A percentile compares a stretch with the other conserved stretches of the same genome.
Conservation (phyloP, 2,329 filamentous ascomycete species). For the Trichoderma cornu-damae region DNA sequence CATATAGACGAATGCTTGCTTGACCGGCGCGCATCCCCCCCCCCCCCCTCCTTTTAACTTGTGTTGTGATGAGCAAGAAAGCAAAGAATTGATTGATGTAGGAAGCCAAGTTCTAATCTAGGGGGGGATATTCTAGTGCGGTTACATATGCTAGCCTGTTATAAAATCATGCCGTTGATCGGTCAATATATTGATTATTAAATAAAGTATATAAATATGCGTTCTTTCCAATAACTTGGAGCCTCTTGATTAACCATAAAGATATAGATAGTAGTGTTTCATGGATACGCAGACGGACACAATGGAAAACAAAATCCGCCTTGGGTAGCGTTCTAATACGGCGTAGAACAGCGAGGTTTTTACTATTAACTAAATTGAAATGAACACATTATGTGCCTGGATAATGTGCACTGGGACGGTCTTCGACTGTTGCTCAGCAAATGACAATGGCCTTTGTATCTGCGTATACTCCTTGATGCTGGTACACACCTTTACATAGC, state of each 20-base stretch:
- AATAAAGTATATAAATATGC: background rate
- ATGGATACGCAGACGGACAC: background rate
- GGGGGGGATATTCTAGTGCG: too few species aligned
- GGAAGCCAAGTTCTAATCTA: too few species aligned
- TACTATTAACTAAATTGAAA: background rate
- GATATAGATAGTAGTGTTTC: background rate
- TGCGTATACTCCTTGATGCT: too few species aligned
- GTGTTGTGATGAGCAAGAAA: too few species aligned
- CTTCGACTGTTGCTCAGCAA: background rate
- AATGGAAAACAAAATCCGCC: background rate
- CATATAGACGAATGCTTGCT: conserved; percentile 7
- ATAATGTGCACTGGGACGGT: background rate
- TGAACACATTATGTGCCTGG: background rate
- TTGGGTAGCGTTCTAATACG: background rate
- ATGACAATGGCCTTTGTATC: background rate
- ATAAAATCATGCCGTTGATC: too few species aligned
- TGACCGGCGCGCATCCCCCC: background rate
- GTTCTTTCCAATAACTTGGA: too few species aligned
- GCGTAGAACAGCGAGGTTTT: background rate
- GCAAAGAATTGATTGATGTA: too few species aligned
- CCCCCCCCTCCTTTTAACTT: too few species aligned
- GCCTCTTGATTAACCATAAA: background rate
- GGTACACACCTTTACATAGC: too few species aligned
- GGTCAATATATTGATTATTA: too few species aligned
- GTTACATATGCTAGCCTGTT: too few species aligned